Percentiles rank a stretch among this genome's conserved stretches.
Conservation (phyloP, 257 asterid species). For the Scutellaria barbata region DNA sequence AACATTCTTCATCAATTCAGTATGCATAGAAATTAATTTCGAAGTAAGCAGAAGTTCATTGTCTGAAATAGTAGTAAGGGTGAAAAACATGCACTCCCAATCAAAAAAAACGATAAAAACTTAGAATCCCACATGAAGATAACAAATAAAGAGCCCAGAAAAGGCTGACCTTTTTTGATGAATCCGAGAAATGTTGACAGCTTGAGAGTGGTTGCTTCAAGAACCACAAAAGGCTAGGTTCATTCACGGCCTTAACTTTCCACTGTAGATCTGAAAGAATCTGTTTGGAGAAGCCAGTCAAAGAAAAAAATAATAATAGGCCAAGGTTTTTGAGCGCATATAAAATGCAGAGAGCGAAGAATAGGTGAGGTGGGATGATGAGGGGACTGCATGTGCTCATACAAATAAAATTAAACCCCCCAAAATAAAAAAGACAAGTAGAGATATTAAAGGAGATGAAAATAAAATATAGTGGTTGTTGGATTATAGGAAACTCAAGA, state of each 20-base stretch:
- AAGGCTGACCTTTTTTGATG: constrained; percentile 39
- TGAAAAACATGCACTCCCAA: constrained; percentile 25
- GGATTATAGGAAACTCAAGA: constrained; percentile 26
- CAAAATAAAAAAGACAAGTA: not conserved
- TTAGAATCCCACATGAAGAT: constrained; percentile 2
- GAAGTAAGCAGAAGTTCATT: constrained; percentile 2
- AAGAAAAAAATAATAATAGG: constrained; percentile 42
- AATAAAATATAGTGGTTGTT: constrained; percentile 30
- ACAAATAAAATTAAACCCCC: constrained; percentile 24
- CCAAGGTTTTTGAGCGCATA: constrained; percentile 47
- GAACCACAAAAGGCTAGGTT: constrained; percentile 28
- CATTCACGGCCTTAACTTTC: constrained; percentile 34
- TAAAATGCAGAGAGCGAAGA: constrained; percentile 47
- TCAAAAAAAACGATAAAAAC: constrained; percentile 3
- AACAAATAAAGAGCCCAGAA: constrained; percentile 8
- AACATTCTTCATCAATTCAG: not conserved
- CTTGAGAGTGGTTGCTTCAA: constrained; percentile 25
- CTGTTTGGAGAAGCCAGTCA: constrained; percentile 46
- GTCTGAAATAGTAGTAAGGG: no score
- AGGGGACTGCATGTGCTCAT: constrained; percentile 62
- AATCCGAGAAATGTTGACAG: constrained; percentile 30
- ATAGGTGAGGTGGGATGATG: constrained; percentile 12
- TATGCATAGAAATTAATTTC: not conserved
- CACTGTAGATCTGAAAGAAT: constrained; percentile 55
- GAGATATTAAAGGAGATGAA: constrained; percentile 32